Evolutionary conservation across 208 protist genomes (phyloP), one percentile per base, ranked within the genome.

Genomic region (Leishmania aethiopica): DNA sequence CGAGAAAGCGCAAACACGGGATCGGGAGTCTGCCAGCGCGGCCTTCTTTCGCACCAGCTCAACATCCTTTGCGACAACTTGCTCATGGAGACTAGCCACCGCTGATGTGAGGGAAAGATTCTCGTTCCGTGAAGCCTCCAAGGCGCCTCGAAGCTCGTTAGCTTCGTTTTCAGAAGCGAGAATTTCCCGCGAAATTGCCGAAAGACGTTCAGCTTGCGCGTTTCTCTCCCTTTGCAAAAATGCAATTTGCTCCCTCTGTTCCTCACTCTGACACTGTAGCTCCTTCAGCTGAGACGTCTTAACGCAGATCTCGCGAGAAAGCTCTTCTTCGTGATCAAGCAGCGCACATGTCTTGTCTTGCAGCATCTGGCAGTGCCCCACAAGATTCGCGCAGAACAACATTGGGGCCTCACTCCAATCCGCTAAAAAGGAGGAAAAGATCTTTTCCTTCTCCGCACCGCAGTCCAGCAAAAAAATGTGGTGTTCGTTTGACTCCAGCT

Each of bases 371-470:
- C 59, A 83, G 28, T 40, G 45, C 45, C 10, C 25, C 51, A 59
- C 40, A 42, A 53, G 75, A 32, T 60, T 32, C 5, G 3, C n/a
- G 3, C 11, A 17, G 35, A 64, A 60, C 0, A 60, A 11, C 28
- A 32, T 70, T 0, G 62, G n/a, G 10, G 59, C 8, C 17, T 49
- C 25, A 28, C 49, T 77, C 67, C 66, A 77, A n/a, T 79, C 64
- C 3, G 15, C 73, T 5, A 81, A 47, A 53, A 77, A 80, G 17
- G n/a, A 2, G 0, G 64, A 32, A 37, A 77, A 82, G 0, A 79
- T 40, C 17, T 73, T 42, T 32, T 64, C n/a, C 60, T 87, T 87
- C n/a, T 87, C 79, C 4, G 57, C 66, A 7, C 28, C 67, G 35
- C 79, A 80, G 35, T 37, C n/a, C 40, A 40, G 73, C 7, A 80